Conservation (phyloP, 140 eudicot species). For the Cichorium intybus region DNA sequence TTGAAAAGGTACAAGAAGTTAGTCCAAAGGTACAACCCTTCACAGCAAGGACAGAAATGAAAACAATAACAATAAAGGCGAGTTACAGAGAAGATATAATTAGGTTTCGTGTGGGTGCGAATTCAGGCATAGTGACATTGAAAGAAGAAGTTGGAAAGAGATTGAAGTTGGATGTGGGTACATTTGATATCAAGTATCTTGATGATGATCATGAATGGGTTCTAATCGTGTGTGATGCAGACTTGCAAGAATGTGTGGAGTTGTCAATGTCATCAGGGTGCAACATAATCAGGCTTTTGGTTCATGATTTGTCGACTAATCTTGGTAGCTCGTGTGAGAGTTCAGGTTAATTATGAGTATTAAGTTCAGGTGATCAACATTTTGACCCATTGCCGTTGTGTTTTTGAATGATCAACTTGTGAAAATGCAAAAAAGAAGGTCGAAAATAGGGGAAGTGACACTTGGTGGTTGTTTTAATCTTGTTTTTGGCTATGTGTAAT, state of each 20-base stretch:
- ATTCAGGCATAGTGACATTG: constrained; percentile 38
- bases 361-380: constrained; percentile 10
- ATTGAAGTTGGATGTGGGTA: constrained; percentile 48
- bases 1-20: constrained; percentile 46
- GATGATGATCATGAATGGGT: constrained; percentile 73
- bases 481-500: neutral
- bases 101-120: constrained; percentile 44
- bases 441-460: neutral
- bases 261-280: constrained; percentile 38
- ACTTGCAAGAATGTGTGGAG: constrained; percentile 59
- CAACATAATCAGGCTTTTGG: constrained; percentile 48
- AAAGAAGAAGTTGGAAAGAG: constrained; percentile 58
- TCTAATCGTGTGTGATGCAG: constrained; percentile 51
- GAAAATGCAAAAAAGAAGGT: constrained; percentile 8
- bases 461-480: neutral
- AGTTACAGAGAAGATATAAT: constrained; percentile 65
- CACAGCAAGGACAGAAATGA: constrained; percentile 44
- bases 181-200: constrained; percentile 53
- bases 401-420: neutral
- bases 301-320: constrained; percentile 45
- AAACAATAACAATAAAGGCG: constrained; percentile 45
- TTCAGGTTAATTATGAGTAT: constrained; percentile 30
- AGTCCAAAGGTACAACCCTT: constrained; percentile 48
- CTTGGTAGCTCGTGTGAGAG: constrained; percentile 53
- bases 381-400: neutral